Evolutionary conservation across 352 stramenopile species (phyloP).

Genomic region (Globisporangium middletonii): DNA sequence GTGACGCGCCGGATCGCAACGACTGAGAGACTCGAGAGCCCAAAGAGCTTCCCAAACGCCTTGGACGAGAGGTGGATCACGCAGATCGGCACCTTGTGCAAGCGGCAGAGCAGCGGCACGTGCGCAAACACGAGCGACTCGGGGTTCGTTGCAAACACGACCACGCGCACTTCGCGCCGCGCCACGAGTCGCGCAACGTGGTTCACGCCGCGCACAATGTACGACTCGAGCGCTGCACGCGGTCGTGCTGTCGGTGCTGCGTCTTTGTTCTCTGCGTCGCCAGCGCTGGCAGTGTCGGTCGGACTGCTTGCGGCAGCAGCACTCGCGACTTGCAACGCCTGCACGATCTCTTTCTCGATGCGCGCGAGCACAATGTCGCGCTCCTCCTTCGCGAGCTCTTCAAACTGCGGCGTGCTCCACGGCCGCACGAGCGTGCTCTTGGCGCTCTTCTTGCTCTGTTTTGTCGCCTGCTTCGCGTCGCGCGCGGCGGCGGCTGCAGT

Average conservation of each 20-base stretch:
- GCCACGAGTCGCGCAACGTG: conserved; percentile 41
- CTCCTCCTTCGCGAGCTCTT: conserved; percentile 61
- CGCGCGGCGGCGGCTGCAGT: neutral
- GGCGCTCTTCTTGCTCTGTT: conserved; percentile 10
- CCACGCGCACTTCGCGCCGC: conserved; percentile 38
- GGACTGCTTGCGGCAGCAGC: conserved; percentile 7
- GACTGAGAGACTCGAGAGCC: conserved; percentile 45
- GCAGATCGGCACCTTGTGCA: conserved; percentile 62
- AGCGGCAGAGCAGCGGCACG: conserved; percentile 57
- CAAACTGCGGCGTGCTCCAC: conserved; percentile 44
- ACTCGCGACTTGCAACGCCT: neutral
- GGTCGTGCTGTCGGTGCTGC: conserved; percentile 7
- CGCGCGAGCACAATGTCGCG: conserved; percentile 77
- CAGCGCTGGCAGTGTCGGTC: neutral
- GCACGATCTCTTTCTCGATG: conserved; percentile 52
- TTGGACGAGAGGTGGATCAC: conserved; percentile 70
- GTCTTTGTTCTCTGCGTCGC: neutral
- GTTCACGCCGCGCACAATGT: conserved; percentile 49
- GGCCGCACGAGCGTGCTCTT: conserved; percentile 17
- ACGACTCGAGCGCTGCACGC: conserved; percentile 11
- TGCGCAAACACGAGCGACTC: conserved; percentile 52
- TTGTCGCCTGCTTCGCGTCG: conserved; percentile 4
- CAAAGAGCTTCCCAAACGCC: conserved; percentile 49
- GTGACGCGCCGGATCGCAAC: conserved; percentile 34
- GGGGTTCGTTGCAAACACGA: conserved; percentile 64